Evolutionary conservation across 106 monocot genomes (phyloP).

Genomic region (Allium sativum): DNA sequence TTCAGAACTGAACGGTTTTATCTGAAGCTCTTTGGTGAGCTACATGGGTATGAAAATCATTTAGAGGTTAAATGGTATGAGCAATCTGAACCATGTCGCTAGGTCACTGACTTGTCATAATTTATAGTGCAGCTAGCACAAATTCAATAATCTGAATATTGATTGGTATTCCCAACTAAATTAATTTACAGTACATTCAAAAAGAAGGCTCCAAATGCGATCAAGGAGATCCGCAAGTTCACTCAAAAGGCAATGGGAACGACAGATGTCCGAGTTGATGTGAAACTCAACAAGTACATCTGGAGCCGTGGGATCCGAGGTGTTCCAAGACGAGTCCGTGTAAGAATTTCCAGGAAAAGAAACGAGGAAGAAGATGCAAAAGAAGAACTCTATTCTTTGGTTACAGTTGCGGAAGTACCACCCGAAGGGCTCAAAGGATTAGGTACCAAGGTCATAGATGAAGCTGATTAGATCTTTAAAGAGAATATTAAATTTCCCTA

Average conservation of each 20-base stretch:
- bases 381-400: conserved; percentile 55
- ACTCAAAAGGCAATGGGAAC: conserved; percentile 62
- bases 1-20: no score
- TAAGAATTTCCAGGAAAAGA: conserved; percentile 49
- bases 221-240: conserved; percentile 59
- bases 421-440: conserved; percentile 5
- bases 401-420: conserved; percentile 44
- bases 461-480: background rate
- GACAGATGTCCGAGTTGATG: conserved; percentile 44
- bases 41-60: no score
- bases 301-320: conserved; percentile 55
- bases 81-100: no score
- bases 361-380: conserved; percentile 65
- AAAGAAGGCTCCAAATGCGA: conserved; percentile 59
- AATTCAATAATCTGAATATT: no score
- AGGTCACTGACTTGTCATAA: no score
- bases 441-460: conserved; percentile 5
- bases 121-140: no score
- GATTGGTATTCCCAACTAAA: no score
- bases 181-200: conserved; percentile 38
- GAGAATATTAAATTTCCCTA: background rate
- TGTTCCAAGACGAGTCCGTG: conserved; percentile 40
- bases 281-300: conserved; percentile 52
- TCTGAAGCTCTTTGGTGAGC: no score
- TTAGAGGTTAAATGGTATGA: no score